Conservation (phyloP, 2,329 filamentous ascomycete species). For the Talaromyces sp. region DNA sequence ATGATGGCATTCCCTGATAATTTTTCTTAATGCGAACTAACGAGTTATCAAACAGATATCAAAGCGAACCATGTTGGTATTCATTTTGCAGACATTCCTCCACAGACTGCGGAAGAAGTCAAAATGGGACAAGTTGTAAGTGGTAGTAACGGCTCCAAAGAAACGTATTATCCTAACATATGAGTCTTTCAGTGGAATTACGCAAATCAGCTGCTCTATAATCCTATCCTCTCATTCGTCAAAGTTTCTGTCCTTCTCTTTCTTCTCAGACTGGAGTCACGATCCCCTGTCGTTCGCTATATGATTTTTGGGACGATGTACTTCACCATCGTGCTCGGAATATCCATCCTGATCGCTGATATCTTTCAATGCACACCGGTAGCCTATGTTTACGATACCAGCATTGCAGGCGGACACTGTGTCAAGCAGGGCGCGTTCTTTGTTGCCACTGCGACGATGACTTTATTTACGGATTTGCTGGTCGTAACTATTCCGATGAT, state of each 20-base stretch:
- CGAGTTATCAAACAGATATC: background rate
- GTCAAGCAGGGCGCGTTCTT: conserved; percentile 30
- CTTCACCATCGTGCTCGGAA: conserved; percentile 21
- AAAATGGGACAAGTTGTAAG: conserved; percentile 21
- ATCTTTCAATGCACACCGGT: conserved; percentile 32
- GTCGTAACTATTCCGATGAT: conserved; percentile 31
- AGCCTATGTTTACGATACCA: conserved; percentile 21
- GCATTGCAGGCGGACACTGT: conserved; percentile 22
- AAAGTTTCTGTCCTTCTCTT: conserved; percentile 32
- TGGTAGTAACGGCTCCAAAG: background rate
- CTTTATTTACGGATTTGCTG: conserved; percentile 32
- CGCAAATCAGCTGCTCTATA: conserved; percentile 31
- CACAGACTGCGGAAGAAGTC: conserved; percentile 15
- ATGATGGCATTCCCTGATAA: too few species aligned
- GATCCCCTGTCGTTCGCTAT: conserved; percentile 21
- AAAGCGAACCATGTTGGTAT: background rate
- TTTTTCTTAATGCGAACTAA: background rate
- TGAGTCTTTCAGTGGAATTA: background rate
- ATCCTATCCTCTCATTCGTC: conserved; percentile 28
- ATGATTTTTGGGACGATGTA: conserved; percentile 20
- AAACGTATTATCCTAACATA: background rate
- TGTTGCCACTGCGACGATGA: conserved; percentile 25
- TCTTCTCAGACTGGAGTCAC: conserved; percentile 29
- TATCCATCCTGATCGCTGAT: conserved; percentile 25
- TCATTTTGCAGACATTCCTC: background rate